phyloP scores from a whole-genome alignment of 257 asterid species.

The Plantago major region DNA sequence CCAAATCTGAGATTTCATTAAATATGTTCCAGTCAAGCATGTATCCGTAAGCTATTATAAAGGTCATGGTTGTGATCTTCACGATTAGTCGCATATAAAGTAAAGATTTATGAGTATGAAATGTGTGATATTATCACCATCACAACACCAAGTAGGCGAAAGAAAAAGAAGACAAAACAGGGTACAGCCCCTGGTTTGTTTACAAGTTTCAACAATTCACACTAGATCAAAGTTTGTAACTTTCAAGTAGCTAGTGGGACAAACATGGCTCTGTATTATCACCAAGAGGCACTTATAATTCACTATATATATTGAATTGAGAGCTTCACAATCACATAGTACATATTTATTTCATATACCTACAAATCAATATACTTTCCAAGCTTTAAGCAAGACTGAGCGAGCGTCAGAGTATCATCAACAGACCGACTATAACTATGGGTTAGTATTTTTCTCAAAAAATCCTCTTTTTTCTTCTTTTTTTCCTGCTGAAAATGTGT shows the following conservation, averaged over 20 bases:
- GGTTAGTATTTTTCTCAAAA: slow-evolving; percentile 21
- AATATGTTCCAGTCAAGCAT: too few species aligned
- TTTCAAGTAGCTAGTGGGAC: too few species aligned
- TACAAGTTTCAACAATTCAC: neutral
- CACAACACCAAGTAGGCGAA: neutral
- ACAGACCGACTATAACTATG: neutral
- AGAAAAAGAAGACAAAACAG: neutral
- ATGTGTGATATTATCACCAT: too few species aligned
- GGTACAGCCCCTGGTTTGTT: neutral
- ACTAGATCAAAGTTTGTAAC: too few species aligned
- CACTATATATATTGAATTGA: slow-evolving; percentile 21
- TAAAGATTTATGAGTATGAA: too few species aligned
- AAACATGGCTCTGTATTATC: slow-evolving; percentile 10
- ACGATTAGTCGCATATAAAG: too few species aligned
- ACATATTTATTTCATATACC: neutral
- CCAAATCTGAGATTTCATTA: too few species aligned
- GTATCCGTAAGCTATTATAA: too few species aligned
- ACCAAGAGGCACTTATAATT: slow-evolving; percentile 21
- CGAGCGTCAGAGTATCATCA: neutral
- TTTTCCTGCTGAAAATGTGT: too few species aligned
- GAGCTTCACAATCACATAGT: neutral
- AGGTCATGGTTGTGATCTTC: too few species aligned
- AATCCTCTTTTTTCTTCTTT: too few species aligned
- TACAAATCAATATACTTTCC: neutral
- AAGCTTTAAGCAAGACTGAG: slow-evolving; percentile 13